Base-by-base conservation (phyloP, 2,329 filamentous ascomycete species). In the Cladosporium cucumerinum region DNA sequence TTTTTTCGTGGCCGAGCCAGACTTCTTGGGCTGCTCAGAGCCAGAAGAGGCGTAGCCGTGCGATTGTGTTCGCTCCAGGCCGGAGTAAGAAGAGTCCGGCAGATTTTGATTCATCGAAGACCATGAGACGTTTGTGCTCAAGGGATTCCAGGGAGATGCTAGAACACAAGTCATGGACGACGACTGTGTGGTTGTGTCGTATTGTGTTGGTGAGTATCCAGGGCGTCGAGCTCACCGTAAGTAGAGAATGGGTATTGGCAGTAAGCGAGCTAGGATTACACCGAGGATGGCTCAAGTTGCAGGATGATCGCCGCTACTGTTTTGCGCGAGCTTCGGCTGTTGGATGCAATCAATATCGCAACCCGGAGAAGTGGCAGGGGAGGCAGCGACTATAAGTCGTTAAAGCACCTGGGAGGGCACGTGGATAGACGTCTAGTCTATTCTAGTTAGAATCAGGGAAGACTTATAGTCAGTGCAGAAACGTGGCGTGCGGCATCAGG, bases 1-100 rank as follows among this genome's bases (percentile, higher is more conserved):
- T 70, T 82, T 81, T 74, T 82, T 82, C 30, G 76, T 55, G 25
- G 61, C 11, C 11, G 61, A 48, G 36, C 62, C 62, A 12, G 54
- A 43, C 49, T 59, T 64, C 54, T 59, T 58, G 18, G 62, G 54
- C 49, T 62, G 60, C 30, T 73, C 72, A 23, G 73, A 73, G 12
- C 68, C 72, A 21, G 72, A 70, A 34, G 72, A 73, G 6, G 71
- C 66, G 58, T 73, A 74, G 55, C 70, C 71, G 61, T 72, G 70
- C 25, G 72, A 72, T 28, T 60, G 61, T 34, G 69, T 64, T 34
- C 70, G 68, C 60, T 72, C 72, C 64, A 72, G 66, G 36, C 63
- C 51, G 60, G 67, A 61, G 46, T 66, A 64, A 28, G 67, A 66
- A 34, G 70, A 65, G 46, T 64, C 62, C 55, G 67, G 61, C 36